Base-by-base conservation (phyloP, 805 yeast genomes). In the Priceomyces melissophilus region DNA sequence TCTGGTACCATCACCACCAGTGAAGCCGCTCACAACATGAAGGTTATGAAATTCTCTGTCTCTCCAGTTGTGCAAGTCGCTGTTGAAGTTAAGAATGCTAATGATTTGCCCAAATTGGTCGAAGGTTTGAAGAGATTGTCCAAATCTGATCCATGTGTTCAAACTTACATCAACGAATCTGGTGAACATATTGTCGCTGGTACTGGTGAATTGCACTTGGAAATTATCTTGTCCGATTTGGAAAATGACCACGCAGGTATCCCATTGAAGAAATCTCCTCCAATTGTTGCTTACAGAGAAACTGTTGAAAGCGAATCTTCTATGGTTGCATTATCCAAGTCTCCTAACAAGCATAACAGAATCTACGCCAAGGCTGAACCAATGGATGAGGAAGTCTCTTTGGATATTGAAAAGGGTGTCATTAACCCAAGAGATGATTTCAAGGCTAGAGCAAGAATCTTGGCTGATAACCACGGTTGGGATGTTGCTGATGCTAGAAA, bases 281-380 rank as follows among this genome's bases (percentile, higher is more conserved):
- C 99, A 58, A 96, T 91, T 60, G 99, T 91, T 64, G 73, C 97
- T 63, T 91, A 91, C 91, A 87, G 96, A 84, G 99, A 91, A 82
- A 91, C 98, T 52, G 96, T 90, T 71, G 84, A 81, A 65, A 82
- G 76, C 66, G 95, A 86, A 77, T 91, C 98, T 48, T 82, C 93
- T 65, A 93, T 89, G 83, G 81, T 79, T 67, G 98, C 99, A 64
- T 81, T 91, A 67, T 90, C 99, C 58, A 91, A 91, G 82, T 91
- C 99, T 71, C 98, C 98, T 77, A 91, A 91, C 95, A 91, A 91
- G 88, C 99, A 91, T 79, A 91, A 91, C 96, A 91, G 99, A 87
- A 82, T 91, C 71, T 91, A 88, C 85, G 82, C 91, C 67, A 89
- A 85, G 80, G 98, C 98, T 71, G 83, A 85, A 74, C 97, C 99